phyloP scores from a whole-genome alignment of 1,284 basidiomycete genomes.

The Mycosarcoma mackinlayi region DNA sequence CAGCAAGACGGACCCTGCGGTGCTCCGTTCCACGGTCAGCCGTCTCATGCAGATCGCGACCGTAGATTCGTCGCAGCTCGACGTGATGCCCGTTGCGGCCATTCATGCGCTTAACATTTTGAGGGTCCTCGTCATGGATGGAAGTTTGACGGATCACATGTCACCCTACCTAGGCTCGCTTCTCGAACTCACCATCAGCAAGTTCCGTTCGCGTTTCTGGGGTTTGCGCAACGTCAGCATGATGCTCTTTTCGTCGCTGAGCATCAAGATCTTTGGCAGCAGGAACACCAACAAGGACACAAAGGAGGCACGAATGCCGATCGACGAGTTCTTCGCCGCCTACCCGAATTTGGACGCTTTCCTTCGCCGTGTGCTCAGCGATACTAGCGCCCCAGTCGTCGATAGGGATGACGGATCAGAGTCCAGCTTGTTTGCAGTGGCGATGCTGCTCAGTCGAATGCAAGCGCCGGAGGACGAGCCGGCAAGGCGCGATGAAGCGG shows the following conservation, averaged over 20 bases:
- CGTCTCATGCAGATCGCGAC: conserved; percentile 43
- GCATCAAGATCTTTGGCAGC: conserved; percentile 62
- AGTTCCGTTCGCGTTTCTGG: conserved; percentile 68
- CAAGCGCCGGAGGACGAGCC: conserved; percentile 42
- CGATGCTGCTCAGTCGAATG: conserved; percentile 58
- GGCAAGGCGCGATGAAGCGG: conserved; percentile 13
- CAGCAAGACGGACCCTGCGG: conserved; percentile 35
- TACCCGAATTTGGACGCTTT: conserved; percentile 43
- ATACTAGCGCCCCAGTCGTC: conserved; percentile 2
- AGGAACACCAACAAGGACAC: conserved; percentile 50
- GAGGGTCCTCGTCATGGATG: conserved; percentile 62
- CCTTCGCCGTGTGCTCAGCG: conserved; percentile 27
- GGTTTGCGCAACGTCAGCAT: conserved; percentile 68
- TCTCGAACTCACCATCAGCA: conserved; percentile 63
- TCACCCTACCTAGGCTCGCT: conserved; percentile 55
- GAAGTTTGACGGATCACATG: conserved; percentile 49
- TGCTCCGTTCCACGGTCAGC: conserved; percentile 33
- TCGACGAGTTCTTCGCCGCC: conserved; percentile 52
- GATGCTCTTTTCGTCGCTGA: conserved; percentile 67
- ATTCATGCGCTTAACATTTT: conserved; percentile 69
- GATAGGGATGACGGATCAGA: conserved; percentile 24
- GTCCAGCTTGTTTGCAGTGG: conserved; percentile 56
- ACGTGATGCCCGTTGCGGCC: conserved; percentile 38
- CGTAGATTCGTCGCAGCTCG: conserved; percentile 18
- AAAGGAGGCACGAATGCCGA: conserved; percentile 38